Evolutionary conservation across 371 early-diverging fungal genomes (phyloP), one percentile per base, ranked within the genome.

Genomic region (Mucor lusitanicus): DNA sequence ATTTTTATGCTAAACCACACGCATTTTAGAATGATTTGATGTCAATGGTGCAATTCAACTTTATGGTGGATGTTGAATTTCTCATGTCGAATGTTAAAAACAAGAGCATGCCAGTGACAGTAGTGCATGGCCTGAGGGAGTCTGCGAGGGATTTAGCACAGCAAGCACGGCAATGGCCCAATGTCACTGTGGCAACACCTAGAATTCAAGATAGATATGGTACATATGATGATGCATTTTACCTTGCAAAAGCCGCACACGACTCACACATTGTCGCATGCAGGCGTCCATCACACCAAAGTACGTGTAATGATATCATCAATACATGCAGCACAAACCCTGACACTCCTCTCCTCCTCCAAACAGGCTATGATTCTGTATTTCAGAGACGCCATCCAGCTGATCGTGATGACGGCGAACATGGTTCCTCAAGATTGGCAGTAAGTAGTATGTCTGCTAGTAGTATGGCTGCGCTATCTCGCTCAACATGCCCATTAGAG

Each of bases 31-130:
- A 54, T 3, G 63, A 63, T 30, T 55, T 63, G 27, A 39, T 33
- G 9, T 53, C 53, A 39, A 63, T 63, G 55, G 63, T 63, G 27
- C 63, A 63, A 40, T 55, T 63, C n/a, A 63, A 63, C 39, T 63
- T 63, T 27, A 19, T 63, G 19, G 19, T 63, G 19, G 55, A 63
- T 55, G 3, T 63, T 17, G 63, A 39, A 1, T 63, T 27, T 55
- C 39, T 63, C 15, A 53, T 55, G 40, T 54, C 40, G 3, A 19
- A 55, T 27, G 39, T 55, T 28, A 35, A 55, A 27, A 23, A 39
- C 15, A 13, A 33, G n/a, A 28, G 37, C 11, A 63, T 63, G 3
- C 63, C 63, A n/a, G 27, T 63, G 12, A 40, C 48, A 3, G 19
- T 63, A n/a, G n/a, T 63, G 9, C 63, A 63, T 28, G 63, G 63